Conservation (phyloP, 2,329 filamentous ascomycete species). For the Alternaria sp. region DNA sequence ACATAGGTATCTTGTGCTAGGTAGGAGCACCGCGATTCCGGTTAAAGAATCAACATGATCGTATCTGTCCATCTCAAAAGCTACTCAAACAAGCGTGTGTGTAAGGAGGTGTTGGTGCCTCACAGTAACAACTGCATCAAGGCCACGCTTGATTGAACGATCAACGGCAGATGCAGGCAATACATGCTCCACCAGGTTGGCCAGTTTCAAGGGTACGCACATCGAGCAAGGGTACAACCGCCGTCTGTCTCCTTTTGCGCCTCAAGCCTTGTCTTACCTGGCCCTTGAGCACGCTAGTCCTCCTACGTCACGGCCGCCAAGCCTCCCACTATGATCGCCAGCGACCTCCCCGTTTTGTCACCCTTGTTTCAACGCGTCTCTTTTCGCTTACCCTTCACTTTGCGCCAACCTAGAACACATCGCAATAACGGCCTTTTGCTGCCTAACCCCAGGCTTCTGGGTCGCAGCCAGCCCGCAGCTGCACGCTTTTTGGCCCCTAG, state of each 20-base stretch:
- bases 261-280: slow-evolving; percentile 35
- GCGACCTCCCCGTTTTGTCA: slow-evolving; percentile 21
- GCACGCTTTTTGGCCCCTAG: slow-evolving; percentile 18
- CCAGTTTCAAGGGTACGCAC: slow-evolving; percentile 22
- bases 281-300: slow-evolving; percentile 21
- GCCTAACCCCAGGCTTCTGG: slow-evolving; percentile 27
- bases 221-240: slow-evolving; percentile 30
- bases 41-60: slow-evolving; percentile 26
- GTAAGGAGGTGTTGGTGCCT: slow-evolving; percentile 34
- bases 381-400: slow-evolving; percentile 16
- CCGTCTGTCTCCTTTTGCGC: slow-evolving; percentile 37
- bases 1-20: slow-evolving; percentile 21
- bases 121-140: slow-evolving; percentile 22
- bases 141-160: slow-evolving; percentile 29
- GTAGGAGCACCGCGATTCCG: slow-evolving; percentile 18
- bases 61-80: slow-evolving; percentile 20
- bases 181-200: slow-evolving; percentile 15
- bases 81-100: slow-evolving; percentile 24
- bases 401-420: slow-evolving; percentile 9
- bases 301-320: slow-evolving; percentile 20
- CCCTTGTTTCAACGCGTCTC: slow-evolving; percentile 22
- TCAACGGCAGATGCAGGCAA: slow-evolving; percentile 27
- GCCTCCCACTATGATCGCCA: slow-evolving; percentile 13
- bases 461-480: slow-evolving; percentile 15
- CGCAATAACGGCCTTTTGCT: slow-evolving; percentile 23